Percentiles rank a stretch among this genome's conserved stretches.
These are phyloP conservation scores for Diaporthe ampelina DNA, from an alignment of 2,329 filamentous ascomycete genomes.

Conservation along the genomic window DNA sequence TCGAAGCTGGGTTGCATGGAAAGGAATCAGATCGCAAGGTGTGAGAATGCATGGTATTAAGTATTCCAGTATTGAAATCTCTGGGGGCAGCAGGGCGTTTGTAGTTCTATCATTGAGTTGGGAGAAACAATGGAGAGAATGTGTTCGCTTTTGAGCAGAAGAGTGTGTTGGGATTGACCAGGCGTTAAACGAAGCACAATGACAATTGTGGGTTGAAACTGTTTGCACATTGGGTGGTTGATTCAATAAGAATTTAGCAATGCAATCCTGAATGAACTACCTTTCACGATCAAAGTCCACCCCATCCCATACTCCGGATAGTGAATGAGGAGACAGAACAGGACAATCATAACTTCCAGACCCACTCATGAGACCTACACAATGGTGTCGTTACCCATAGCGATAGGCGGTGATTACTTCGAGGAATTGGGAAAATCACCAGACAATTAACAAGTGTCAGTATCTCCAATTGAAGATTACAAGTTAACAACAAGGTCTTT, in stretches of 20 bases:
- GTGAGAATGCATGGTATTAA: neutral
- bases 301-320: neutral
- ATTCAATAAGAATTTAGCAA: neutral
- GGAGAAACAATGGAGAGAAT: neutral
- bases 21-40: neutral
- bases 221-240: neutral
- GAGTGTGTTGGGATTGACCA: neutral
- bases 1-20: neutral
- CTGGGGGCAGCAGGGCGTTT: neutral
- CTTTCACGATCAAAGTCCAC: neutral
- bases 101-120: neutral
- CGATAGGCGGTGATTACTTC: no score
- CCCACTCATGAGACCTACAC: neutral
- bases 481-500: neutral
- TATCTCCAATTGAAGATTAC: no score
- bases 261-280: neutral
- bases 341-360: neutral
- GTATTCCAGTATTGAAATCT: neutral
- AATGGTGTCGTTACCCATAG: neutral
- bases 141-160: neutral
- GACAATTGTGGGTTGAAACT: no score
- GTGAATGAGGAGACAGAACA: neutral
- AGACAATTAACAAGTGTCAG: no score
- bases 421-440: no score
- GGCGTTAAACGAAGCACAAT: neutral